Evolutionary conservation across 345 rosid species (phyloP).

Genomic region (Isatis tinctoria): DNA sequence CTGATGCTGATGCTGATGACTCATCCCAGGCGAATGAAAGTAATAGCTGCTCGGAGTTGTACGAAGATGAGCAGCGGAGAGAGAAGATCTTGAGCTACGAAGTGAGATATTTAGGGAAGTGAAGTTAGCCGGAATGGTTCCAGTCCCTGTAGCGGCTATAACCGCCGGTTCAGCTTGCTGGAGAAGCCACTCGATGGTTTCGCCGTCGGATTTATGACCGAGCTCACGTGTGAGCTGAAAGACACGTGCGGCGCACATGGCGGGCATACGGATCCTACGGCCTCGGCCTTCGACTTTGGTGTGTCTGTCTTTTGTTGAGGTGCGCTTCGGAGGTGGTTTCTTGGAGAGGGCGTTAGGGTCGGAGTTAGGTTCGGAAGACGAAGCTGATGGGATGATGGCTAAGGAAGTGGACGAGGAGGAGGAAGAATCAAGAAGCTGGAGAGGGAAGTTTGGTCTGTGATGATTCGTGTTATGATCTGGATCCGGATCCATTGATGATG

Average conservation of each 20-base stretch:
- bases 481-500: constrained; percentile 67
- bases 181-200: constrained; percentile 83
- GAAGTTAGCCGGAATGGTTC: constrained; percentile 89
- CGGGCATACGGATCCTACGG: constrained; percentile 95
- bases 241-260: constrained; percentile 88
- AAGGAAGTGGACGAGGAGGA: constrained; percentile 37
- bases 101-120: constrained; percentile 88
- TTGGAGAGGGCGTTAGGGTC: constrained; percentile 29
- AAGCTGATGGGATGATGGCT: constrained; percentile 27
- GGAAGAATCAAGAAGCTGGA: constrained; percentile 64
- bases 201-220: constrained; percentile 88
- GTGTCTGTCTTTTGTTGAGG: constrained; percentile 83
- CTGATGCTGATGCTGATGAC: constrained; percentile 10
- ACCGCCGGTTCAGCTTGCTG: constrained; percentile 94
- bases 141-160: constrained; percentile 90
- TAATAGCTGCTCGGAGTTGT: constrained; percentile 40
- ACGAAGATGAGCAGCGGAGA: constrained; percentile 67
- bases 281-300: constrained; percentile 97
- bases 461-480: constrained; percentile 37
- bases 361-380: constrained; percentile 30
- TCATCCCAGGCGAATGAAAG: constrained; percentile 25
- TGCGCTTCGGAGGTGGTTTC: constrained; percentile 69
- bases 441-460: constrained; percentile 72
- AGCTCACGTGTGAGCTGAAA: constrained; percentile 90
- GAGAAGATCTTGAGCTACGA: constrained; percentile 70